phyloP scores from a whole-genome alignment of 2,329 filamentous ascomycete genomes.

The Aspergillus intermedius region DNA sequence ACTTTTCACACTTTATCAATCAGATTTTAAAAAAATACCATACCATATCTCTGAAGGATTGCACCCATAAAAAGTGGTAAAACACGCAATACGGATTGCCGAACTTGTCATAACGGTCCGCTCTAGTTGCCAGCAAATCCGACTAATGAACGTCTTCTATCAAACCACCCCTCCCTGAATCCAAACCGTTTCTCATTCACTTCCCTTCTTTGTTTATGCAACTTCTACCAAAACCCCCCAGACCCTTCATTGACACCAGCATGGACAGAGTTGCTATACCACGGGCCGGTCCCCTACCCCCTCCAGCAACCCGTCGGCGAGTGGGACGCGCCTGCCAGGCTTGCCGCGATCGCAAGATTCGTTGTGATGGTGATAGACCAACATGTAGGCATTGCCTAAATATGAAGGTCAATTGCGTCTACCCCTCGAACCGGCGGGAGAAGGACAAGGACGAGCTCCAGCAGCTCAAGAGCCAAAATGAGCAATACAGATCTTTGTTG shows the following conservation, averaged over 20 bases:
- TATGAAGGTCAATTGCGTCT: conserved; percentile 34
- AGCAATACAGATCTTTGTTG: conserved; percentile 15
- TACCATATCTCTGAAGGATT: too few species aligned
- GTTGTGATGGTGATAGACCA: conserved; percentile 40
- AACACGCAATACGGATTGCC: background rate
- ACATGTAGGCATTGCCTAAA: conserved; percentile 39
- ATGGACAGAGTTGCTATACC: conserved; percentile 24
- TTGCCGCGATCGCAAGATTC: conserved; percentile 41
- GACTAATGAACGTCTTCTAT: too few species aligned
- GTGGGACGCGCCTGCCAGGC: conserved; percentile 38
- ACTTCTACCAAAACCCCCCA: conserved; percentile 5
- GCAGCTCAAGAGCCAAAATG: background rate
- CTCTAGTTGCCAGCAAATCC: background rate
- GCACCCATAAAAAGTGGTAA: background rate
- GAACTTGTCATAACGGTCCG: background rate
- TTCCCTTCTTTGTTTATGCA: conserved; percentile 7
- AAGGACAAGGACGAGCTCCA: conserved; percentile 26
- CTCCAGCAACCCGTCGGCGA: conserved; percentile 21
- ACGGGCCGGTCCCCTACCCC: conserved; percentile 15
- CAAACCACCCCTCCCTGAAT: background rate
- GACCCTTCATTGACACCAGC: conserved; percentile 7
- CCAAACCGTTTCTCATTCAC: too few species aligned
- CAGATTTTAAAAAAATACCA: too few species aligned
- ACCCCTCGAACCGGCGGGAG: conserved; percentile 40
- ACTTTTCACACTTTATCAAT: too few species aligned